Percentiles rank a stretch among this genome's conserved stretches.
Conservation (phyloP, 2,329 filamentous ascomycete species). For the Diaporthe vaccinii region DNA sequence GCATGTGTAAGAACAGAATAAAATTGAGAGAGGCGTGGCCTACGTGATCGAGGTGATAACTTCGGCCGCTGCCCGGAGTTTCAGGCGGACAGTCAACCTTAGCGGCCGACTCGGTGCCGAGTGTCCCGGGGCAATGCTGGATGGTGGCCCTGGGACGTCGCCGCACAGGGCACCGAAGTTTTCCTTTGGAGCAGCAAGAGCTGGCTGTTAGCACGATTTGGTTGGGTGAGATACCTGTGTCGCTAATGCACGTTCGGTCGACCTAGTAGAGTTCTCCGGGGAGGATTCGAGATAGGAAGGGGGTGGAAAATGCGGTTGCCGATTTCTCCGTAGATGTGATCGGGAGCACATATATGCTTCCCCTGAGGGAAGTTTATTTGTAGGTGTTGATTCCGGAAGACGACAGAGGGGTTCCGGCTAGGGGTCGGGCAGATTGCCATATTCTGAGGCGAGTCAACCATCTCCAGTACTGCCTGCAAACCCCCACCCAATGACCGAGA, state of each 20-base stretch:
- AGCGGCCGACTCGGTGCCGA: constrained; percentile 21
- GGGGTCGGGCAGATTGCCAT: constrained; percentile 7
- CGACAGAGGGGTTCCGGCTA: constrained; percentile 8
- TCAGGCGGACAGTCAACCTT: constrained; percentile 2
- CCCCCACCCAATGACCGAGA: background rate
- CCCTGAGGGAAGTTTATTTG: background rate
- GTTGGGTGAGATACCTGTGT: no score
- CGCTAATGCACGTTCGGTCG: background rate
- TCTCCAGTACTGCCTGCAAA: background rate
- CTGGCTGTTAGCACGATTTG: background rate
- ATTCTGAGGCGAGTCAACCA: constrained; percentile 20
- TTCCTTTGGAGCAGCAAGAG: background rate
- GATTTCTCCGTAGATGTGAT: background rate
- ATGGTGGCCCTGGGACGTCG: background rate
- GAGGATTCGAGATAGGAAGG: background rate
- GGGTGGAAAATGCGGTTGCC: background rate
- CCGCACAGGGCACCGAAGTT: background rate
- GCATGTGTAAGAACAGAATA: background rate
- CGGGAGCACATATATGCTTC: constrained; percentile 12
- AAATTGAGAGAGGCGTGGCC: background rate
- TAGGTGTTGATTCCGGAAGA: background rate
- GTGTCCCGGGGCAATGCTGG: constrained; percentile 16
- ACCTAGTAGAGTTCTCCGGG: no score
- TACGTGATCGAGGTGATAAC: background rate
- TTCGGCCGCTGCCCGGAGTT: constrained; percentile 3